Percentiles rank a stretch among this genome's conserved stretches.
These are phyloP conservation scores for Proliferodiscus dingleyae DNA, from an alignment of 2,329 filamentous ascomycete genomes.

Conservation along the genomic window DNA sequence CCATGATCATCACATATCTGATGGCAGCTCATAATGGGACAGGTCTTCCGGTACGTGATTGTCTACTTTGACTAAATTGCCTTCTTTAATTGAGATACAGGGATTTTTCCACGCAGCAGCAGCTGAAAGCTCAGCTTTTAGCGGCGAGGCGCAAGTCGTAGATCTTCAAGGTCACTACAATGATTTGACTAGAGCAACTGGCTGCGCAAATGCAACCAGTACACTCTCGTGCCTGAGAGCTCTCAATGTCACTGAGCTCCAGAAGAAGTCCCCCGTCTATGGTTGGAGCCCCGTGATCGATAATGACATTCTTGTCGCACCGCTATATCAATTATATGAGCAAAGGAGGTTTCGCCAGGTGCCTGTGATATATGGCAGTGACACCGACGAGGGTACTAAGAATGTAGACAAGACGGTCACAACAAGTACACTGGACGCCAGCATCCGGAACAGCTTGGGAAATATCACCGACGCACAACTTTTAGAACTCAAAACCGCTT, in stretches of 20 bases:
- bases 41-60: constrained; percentile 7
- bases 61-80: no score
- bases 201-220: constrained; percentile 33
- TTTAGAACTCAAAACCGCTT: constrained; percentile 1
- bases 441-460: constrained; percentile 2
- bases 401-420: constrained; percentile 12
- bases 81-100: constrained; percentile 29
- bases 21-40: constrained; percentile 47
- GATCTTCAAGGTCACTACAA: constrained; percentile 40
- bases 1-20: constrained; percentile 54
- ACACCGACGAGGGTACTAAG: constrained; percentile 13
- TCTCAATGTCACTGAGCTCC: constrained; percentile 39
- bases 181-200: constrained; percentile 39
- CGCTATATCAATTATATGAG: constrained; percentile 34
- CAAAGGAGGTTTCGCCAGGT: constrained; percentile 47
- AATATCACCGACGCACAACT: constrained; percentile 11
- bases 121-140: constrained; percentile 45
- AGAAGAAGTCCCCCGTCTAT: constrained; percentile 24
- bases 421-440: constrained; percentile 5
- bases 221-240: constrained; percentile 41
- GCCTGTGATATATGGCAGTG: constrained; percentile 42
- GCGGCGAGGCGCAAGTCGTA: constrained; percentile 25
- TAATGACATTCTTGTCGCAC: constrained; percentile 9
- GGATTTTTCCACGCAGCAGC: constrained; percentile 45
- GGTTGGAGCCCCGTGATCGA: constrained; percentile 14